Base-by-base conservation (phyloP, 2,329 filamentous ascomycete genomes). In the Botryotinia calthae region DNA sequence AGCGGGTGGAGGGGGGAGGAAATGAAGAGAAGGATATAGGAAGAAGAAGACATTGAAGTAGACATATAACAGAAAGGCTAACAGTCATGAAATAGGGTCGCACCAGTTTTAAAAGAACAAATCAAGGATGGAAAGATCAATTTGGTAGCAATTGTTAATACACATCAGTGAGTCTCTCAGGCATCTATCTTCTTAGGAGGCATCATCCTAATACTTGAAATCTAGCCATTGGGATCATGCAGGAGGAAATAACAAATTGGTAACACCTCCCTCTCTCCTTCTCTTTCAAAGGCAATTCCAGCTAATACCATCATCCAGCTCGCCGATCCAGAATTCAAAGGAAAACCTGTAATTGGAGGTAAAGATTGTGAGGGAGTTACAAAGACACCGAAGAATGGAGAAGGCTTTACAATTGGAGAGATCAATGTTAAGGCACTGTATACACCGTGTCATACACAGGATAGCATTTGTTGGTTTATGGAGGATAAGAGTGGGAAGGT, bases 401-500 rank as follows among this genome's bases (percentile, higher is more conserved):
- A 93, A 76, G 89, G 86, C 4, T 97, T 98, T 85, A 91, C 89
- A 75, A 89, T 99, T 75, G 96, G 96, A 72, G 87, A 87, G 77
- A 96, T 99, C 82, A 87, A 88, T 22, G 91, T 98, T 73, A 95
- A 89, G 81, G 92, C 93, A 37, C 85, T 98, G n/a, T 93, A 98
- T 83, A 99, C 96, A 20, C 96, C 96, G 2, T 99, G 96, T 82
- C 96, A 99, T 82, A 99, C 96, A 1, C 95, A 98, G 84, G 96
- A 99, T 84, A 98, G 95, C 82, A 97, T 99, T 81, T 99, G 96
- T 86, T 99, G 91, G 85, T 93, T 90, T 78, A 90, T 96, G 85
- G 89, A 97, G 82, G 95, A 99, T 31, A 85, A 89, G 65, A 86
- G 92, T 66, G 31, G 34, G 10, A 90, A 88, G 78, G 95, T 88